Conservation (phyloP, 2,329 filamentous ascomycete genomes). For the Phialophora tarda region DNA sequence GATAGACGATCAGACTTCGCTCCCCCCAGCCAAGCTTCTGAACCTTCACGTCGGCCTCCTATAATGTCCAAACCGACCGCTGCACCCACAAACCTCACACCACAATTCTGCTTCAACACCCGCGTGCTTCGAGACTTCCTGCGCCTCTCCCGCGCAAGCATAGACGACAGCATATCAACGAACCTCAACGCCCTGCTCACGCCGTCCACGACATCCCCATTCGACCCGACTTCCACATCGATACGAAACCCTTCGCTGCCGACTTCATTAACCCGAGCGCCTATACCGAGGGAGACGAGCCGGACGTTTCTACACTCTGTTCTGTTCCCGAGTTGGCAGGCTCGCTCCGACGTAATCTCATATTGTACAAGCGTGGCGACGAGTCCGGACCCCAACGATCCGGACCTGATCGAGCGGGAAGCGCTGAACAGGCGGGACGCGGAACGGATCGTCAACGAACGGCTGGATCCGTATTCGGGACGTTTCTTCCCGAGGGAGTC, state of each 20-base stretch:
- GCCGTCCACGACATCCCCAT: slow-evolving; percentile 68
- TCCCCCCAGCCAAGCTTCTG: background rate
- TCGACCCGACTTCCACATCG: slow-evolving; percentile 80
- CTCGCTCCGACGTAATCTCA: slow-evolving; percentile 78
- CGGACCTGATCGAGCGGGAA: slow-evolving; percentile 72
- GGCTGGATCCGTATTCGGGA: slow-evolving; percentile 87
- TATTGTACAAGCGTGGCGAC: slow-evolving; percentile 91
- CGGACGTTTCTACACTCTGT: slow-evolving; percentile 74
- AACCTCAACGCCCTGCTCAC: slow-evolving; percentile 88
- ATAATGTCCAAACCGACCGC: slow-evolving; percentile 48
- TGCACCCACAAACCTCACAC: slow-evolving; percentile 58
- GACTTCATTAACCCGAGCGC: slow-evolving; percentile 27
- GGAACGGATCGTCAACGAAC: slow-evolving; percentile 80
- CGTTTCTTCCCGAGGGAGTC: slow-evolving; percentile 81
- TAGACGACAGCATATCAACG: slow-evolving; percentile 93
- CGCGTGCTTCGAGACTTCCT: slow-evolving; percentile 74
- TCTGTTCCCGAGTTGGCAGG: slow-evolving; percentile 87
- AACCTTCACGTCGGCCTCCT: slow-evolving; percentile 9
- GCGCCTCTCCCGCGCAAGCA: slow-evolving; percentile 77
- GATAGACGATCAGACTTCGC: background rate
- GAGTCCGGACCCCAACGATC: slow-evolving; percentile 84
- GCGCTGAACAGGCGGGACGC: slow-evolving; percentile 72
- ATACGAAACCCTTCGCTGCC: slow-evolving; percentile 31
- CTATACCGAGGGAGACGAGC: slow-evolving; percentile 63
- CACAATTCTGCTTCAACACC: slow-evolving; percentile 67